Conservation (phyloP, 1,284 basidiomycete genomes). For the Salmacisia buchloeana region DNA sequence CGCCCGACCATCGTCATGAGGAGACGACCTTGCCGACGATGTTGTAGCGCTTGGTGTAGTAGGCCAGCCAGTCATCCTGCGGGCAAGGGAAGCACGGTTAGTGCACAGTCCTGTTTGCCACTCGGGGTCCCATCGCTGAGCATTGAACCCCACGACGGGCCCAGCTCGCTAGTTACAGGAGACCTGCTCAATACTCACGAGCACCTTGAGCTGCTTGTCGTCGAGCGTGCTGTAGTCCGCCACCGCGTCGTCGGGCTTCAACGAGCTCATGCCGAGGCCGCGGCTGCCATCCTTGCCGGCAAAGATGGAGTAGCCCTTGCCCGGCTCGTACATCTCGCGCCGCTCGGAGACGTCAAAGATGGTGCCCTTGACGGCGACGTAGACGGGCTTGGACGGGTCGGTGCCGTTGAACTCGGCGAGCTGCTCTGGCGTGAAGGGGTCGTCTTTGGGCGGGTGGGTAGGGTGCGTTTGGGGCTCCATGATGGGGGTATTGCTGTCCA, state of each 20-base stretch:
- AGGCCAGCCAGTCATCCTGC: slow-evolving; percentile 27
- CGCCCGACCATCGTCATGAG: neutral
- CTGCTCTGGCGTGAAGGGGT: slow-evolving; percentile 39
- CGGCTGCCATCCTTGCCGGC: slow-evolving; percentile 74
- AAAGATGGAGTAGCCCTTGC: slow-evolving; percentile 54
- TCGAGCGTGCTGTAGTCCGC: slow-evolving; percentile 76
- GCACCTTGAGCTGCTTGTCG: slow-evolving; percentile 70
- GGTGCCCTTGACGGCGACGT: slow-evolving; percentile 80
- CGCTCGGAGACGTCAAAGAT: slow-evolving; percentile 76
- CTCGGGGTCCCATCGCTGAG: neutral
- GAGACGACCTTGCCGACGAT: slow-evolving; percentile 43
- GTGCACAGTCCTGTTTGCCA: neutral
- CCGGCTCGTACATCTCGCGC: slow-evolving; percentile 66
- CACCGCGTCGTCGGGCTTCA: slow-evolving; percentile 80
- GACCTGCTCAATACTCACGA: slow-evolving; percentile 52
- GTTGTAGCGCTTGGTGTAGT: slow-evolving; percentile 49
- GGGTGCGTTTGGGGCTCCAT: slow-evolving; percentile 7
- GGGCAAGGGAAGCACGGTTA: neutral
- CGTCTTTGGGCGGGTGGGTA: slow-evolving; percentile 8
- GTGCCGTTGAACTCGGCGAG: slow-evolving; percentile 68
- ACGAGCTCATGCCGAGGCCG: slow-evolving; percentile 63
- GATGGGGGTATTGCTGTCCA: neutral
- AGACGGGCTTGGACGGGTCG: slow-evolving; percentile 65
- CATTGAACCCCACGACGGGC: too few species aligned
- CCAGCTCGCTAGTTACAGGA: neutral